These are phyloP conservation scores for Brasilioporus rufonigricans DNA, from an alignment of 768 basidiomycete genomes.

Conservation along the genomic window DNA sequence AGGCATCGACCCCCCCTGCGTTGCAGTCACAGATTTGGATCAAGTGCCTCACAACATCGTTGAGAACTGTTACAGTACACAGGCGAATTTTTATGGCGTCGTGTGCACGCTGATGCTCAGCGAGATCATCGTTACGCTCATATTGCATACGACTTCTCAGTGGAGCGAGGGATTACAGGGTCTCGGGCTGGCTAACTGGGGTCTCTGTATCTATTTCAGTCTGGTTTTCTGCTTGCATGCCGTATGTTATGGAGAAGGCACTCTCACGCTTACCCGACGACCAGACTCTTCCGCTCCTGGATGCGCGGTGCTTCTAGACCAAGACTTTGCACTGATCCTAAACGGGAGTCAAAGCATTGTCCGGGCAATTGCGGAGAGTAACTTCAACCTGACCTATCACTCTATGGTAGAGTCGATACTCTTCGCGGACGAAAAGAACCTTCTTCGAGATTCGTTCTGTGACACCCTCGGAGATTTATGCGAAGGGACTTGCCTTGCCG, in stretches of 20 bases:
- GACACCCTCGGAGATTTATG: neutral
- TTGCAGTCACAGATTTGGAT: neutral
- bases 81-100: neutral
- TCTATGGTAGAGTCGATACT: neutral
- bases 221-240: neutral
- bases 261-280: neutral
- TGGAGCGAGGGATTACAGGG: too few species aligned
- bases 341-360: neutral
- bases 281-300: neutral
- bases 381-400: neutral
- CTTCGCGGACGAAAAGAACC: neutral
- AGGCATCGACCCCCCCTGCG: too few species aligned
- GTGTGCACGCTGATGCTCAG: neutral
- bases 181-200: too few species aligned
- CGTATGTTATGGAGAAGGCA: neutral
- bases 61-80: neutral
- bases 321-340: neutral
- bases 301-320: conserved; percentile 1
- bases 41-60: neutral
- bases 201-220: neutral
- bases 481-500: neutral
- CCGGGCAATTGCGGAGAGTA: neutral
- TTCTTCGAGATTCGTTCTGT: neutral
- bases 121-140: too few species aligned
- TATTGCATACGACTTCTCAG: neutral